phyloP scores from a whole-genome alignment of 331 rosid genomes.

The Acacia pycnantha region DNA sequence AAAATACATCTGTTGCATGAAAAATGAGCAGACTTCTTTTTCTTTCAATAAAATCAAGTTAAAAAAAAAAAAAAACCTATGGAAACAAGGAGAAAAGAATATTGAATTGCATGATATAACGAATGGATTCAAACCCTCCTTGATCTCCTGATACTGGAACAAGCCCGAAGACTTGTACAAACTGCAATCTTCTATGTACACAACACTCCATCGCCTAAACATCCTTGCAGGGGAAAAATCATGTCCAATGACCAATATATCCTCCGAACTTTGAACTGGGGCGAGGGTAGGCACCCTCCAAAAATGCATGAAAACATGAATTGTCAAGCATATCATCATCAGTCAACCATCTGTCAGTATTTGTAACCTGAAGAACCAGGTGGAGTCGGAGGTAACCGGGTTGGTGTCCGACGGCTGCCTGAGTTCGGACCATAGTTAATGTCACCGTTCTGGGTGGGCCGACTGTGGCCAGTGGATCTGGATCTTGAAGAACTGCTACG shows the following conservation, averaged over 20 bases:
- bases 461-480: constrained; percentile 74
- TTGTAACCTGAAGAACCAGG: constrained; percentile 81
- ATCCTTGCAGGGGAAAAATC: constrained; percentile 48
- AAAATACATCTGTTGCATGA: constrained; percentile 28
- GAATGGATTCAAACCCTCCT: constrained; percentile 51
- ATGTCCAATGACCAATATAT: constrained; percentile 35
- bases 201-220: constrained; percentile 47
- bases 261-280: constrained; percentile 41
- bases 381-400: constrained; percentile 80
- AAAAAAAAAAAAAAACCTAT: constrained; percentile 13
- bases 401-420: constrained; percentile 82
- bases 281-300: constrained; percentile 50
- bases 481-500: constrained; percentile 44
- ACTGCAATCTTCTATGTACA: constrained; percentile 72
- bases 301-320: constrained; percentile 58
- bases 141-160: constrained; percentile 34
- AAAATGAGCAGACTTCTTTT: constrained; percentile 42
- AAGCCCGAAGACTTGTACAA: constrained; percentile 36
- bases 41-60: neutral
- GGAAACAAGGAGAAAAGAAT: constrained; percentile 36
- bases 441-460: constrained; percentile 69
- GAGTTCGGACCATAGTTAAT: constrained; percentile 58
- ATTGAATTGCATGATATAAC: constrained; percentile 53
- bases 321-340: constrained; percentile 34
- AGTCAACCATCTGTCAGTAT: constrained; percentile 45